These are phyloP conservation scores for Zanthoxylum bungeanum DNA, from an alignment of 345 rosid genomes.

Conservation along the genomic window DNA sequence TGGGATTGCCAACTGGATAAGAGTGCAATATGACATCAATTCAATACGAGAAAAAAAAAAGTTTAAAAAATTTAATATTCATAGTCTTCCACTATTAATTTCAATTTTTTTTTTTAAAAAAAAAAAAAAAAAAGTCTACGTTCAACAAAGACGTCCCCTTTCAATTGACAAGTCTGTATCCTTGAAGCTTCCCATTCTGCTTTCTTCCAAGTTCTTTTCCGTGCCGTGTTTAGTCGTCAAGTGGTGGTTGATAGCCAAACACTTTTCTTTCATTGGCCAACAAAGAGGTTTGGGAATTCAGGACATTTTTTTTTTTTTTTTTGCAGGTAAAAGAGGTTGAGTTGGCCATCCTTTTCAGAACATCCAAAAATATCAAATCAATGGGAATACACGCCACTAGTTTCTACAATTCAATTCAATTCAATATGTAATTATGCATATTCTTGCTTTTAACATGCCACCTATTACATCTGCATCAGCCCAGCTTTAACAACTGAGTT, in stretches of 20 bases:
- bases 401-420: not conserved
- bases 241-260: too few relatives aligned
- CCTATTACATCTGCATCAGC: not conserved
- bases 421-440: not conserved
- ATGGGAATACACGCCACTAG: not conserved
- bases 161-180: not conserved
- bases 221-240: too few relatives aligned
- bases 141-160: slow-evolving; percentile 15
- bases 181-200: not conserved
- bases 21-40: too few relatives aligned
- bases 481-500: not conserved
- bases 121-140: too few relatives aligned
- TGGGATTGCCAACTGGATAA: too few relatives aligned
- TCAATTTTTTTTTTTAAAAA: too few relatives aligned
- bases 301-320: not conserved
- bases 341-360: not conserved
- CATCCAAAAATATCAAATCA: not conserved
- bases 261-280: too few relatives aligned
- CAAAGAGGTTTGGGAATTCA: not conserved
- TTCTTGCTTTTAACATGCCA: not conserved
- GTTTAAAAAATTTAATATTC: not conserved
- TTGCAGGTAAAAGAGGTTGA: not conserved
- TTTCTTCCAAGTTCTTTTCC: too few relatives aligned
- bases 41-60: too few relatives aligned
- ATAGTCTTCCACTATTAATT: slow-evolving; percentile 5